Conservation (phyloP, 306 rosid genomes). For the Prosopis cineraria region DNA sequence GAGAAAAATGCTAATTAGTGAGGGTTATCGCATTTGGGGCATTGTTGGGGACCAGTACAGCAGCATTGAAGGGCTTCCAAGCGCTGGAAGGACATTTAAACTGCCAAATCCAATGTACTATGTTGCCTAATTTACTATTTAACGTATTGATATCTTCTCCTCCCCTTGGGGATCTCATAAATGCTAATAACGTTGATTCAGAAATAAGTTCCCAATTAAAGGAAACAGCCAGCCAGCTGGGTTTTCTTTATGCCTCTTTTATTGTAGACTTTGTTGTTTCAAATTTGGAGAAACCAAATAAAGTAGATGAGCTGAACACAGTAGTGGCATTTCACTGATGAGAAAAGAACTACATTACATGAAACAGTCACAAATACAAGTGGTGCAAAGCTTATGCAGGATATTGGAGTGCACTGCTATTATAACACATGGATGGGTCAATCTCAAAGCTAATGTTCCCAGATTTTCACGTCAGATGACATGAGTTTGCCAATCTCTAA, state of each 20-base stretch:
- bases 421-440: not conserved
- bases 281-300: not conserved
- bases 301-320: not conserved
- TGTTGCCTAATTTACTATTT: constrained; percentile 32
- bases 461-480: not conserved
- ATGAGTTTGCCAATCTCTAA: not conserved
- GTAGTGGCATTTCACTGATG: not conserved
- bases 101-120: constrained; percentile 57
- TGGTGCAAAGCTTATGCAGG: not conserved
- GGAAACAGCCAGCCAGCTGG: not conserved
- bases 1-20: constrained; percentile 34
- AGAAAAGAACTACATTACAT: not conserved
- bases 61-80: constrained; percentile 52
- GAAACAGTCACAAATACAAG: not conserved
- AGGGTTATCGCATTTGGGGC: constrained; percentile 52
- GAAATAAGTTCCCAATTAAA: not conserved
- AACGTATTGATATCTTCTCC: not conserved
- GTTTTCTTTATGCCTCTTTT: not conserved
- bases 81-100: constrained; percentile 45
- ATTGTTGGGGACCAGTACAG: constrained; percentile 48
- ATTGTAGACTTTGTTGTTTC: not conserved
- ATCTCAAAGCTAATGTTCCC: not conserved
- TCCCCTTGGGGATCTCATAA: not conserved
- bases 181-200: not conserved
- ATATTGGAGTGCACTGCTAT: not conserved